Conservation (phyloP, 1,139 yeast genomes). For the Yamadazyma atmosphaerica region DNA sequence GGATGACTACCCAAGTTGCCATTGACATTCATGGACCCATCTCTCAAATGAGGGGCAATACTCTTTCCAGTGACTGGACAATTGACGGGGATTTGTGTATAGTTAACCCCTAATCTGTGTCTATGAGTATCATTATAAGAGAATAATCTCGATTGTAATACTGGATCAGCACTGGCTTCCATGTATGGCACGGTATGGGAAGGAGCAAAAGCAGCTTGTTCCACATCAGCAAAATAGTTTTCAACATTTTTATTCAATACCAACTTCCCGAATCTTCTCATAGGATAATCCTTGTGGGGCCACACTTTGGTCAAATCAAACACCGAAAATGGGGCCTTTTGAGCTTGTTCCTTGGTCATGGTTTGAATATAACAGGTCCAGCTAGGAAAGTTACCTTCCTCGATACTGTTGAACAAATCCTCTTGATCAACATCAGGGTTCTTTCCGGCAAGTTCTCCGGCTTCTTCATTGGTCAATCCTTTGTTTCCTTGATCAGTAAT, state of each 20-base stretch:
- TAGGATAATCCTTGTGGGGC: constrained; percentile 71
- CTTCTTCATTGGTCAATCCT: constrained; percentile 52
- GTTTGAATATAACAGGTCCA: constrained; percentile 63
- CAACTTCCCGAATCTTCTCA: constrained; percentile 65
- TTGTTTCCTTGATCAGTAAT: constrained; percentile 55
- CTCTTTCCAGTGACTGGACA: constrained; percentile 43
- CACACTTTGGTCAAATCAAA: constrained; percentile 69
- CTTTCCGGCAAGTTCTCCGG: constrained; percentile 50
- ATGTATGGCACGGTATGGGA: constrained; percentile 76
- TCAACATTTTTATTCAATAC: constrained; percentile 62
- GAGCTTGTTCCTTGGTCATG: constrained; percentile 60
- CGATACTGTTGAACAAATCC: constrained; percentile 55
- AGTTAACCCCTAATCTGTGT: constrained; percentile 58
- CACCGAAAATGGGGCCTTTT: constrained; percentile 54
- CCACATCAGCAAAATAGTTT: constrained; percentile 73
- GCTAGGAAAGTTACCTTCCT: constrained; percentile 51
- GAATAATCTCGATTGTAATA: constrained; percentile 75
- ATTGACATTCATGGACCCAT: constrained; percentile 76
- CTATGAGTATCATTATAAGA: constrained; percentile 78
- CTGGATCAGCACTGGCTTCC: constrained; percentile 80
- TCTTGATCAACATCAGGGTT: constrained; percentile 59
- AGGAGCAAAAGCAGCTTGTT: constrained; percentile 76
- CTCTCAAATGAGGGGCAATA: constrained; percentile 64
- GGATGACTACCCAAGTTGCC: constrained; percentile 81
- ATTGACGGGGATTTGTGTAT: constrained; percentile 66